Evolutionary conservation across 192 early-diverging fungal genomes (phyloP).

Genomic region (Anaeromyces robustus): DNA sequence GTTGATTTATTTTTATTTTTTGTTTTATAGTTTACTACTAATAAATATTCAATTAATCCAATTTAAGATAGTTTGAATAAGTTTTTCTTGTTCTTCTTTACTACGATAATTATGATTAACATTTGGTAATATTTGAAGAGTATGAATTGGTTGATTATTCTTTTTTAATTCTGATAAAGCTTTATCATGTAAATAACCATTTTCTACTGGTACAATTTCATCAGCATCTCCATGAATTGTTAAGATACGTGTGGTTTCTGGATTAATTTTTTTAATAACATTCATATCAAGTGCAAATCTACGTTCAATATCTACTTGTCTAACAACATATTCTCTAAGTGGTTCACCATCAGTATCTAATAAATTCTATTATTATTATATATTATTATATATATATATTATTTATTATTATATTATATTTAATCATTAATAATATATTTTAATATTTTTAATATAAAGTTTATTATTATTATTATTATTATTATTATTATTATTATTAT

Average conservation of each 20-base stretch:
- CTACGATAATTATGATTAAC: background rate
- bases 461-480: too few relatives aligned
- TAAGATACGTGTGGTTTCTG: conserved; percentile 19
- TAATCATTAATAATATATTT: too few relatives aligned
- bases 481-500: too few relatives aligned
- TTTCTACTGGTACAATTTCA: conserved; percentile 20
- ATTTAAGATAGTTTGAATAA: background rate
- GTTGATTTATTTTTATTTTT: too few relatives aligned
- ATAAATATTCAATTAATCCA: background rate
- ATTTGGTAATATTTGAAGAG: background rate
- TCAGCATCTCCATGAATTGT: conserved; percentile 29
- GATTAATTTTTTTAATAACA: conserved; percentile 17
- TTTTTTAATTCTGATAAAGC: background rate
- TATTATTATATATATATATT: too few relatives aligned
- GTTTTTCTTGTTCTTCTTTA: background rate
- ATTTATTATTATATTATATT: too few relatives aligned
- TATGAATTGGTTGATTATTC: background rate
- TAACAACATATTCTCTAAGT: conserved; percentile 4
- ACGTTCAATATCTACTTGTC: conserved; percentile 12
- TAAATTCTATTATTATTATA: background rate
- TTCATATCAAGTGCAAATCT: conserved; percentile 22
- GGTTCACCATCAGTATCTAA: background rate
- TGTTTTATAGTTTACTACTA: too few relatives aligned
- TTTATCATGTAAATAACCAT: conserved; percentile 23
- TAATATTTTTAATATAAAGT: too few relatives aligned